Evolutionary conservation across 257 asterid genomes (phyloP).

Genomic region (Hygrophila difformis): DNA sequence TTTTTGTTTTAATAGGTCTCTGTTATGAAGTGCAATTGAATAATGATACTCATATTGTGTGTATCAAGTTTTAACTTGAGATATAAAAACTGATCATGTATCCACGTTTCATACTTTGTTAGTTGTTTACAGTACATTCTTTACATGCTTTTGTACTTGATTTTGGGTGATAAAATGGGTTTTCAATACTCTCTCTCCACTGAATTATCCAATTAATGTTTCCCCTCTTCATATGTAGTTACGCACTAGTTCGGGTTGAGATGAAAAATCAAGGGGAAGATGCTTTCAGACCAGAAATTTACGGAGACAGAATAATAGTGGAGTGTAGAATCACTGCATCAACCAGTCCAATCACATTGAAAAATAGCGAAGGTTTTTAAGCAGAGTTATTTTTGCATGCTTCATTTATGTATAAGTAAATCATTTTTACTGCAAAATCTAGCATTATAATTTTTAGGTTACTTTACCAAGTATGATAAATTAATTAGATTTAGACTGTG

Average conservation of each 20-base stretch:
- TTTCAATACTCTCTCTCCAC: not conserved
- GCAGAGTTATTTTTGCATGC: not conserved
- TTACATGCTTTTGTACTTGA: not conserved
- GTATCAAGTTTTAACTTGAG: slow-evolving; percentile 5
- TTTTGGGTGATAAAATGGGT: slow-evolving; percentile 5
- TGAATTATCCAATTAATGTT: slow-evolving; percentile 6
- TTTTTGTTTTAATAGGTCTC: no score
- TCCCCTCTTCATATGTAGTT: slow-evolving; percentile 33
- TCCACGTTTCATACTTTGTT: not conserved
- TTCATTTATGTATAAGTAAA: not conserved
- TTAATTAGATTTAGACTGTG: not conserved
- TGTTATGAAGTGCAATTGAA: slow-evolving; percentile 1
- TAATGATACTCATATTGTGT: not conserved
- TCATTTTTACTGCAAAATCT: not conserved
- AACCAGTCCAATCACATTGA: slow-evolving; percentile 45
- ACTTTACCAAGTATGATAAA: no score
- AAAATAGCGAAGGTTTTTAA: slow-evolving; percentile 61
- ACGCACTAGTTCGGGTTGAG: slow-evolving; percentile 83
- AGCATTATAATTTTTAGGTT: not conserved
- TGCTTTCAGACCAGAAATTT: slow-evolving; percentile 74
- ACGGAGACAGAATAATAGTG: slow-evolving; percentile 61
- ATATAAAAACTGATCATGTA: slow-evolving; percentile 1
- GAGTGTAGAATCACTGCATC: slow-evolving; percentile 78
- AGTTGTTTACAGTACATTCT: not conserved
- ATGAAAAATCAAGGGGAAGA: slow-evolving; percentile 86